Evolutionary conservation across 371 early-diverging fungal genomes (phyloP), one percentile per base, ranked within the genome.

Genomic region (Neoconidiobolus thromboides): DNA sequence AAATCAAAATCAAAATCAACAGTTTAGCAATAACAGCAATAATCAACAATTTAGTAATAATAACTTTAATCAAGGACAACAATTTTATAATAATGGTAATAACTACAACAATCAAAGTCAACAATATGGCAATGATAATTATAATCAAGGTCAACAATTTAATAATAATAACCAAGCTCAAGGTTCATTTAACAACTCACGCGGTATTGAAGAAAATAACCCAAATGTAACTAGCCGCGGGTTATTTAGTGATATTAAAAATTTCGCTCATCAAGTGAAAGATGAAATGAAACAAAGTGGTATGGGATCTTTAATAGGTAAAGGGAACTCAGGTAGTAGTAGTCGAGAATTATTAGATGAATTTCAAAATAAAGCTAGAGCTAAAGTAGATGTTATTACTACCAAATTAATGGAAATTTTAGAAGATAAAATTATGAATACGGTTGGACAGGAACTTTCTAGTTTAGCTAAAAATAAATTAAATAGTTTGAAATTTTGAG

Each of bases 201-300:
- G 48, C 2, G 58, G 58, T 2, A 9, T 48, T 38, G 44, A 26
- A 9, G 7, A n/a, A 0, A 48, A 58, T 9, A 26, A 26, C 26
- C 26, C 26, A 26, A 26, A 26, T 26, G n/a, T 37, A 6, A 46
- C 36, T 36, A n/a, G 14, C 10, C 6, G 58, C 4, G 58, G 58
- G 1, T 48, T 58, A 15, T 14, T 58, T 6, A 58, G 58, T 39
- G 58, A 58, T 39, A 6, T 58, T 4, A 58, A 48, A 40, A 58
- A 58, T 4, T 9, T 48, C 5, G 58, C 48, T 2, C 58, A 58
- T 15, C 15, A 44, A 37, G 46, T 58, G 2, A 36, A 58, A 48
- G 15, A 6, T 5, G n/a, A 58, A 38, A 14, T 58, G 9, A n/a
- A 36, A 15, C n/a, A 15, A 5, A 12, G 39, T 43, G 48, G 36